Percentiles rank a stretch among this genome's conserved stretches.
phyloP scores from a whole-genome alignment of 345 rosid species.

The Sonneratia caseolaris region DNA sequence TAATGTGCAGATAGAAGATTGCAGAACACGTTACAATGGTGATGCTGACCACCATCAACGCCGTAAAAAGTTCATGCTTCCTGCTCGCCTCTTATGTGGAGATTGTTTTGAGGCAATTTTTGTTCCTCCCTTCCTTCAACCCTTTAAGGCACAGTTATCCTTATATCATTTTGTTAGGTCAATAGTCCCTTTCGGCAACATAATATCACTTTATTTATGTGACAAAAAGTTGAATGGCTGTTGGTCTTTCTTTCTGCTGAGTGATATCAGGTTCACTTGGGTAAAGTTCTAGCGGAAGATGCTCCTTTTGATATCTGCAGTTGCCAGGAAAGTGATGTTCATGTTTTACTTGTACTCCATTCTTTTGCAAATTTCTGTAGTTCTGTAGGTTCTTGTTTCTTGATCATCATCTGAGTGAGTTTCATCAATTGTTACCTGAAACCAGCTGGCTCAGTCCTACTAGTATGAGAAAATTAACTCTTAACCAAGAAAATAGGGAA shows the following conservation, averaged over 20 bases:
- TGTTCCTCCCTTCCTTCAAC: background rate
- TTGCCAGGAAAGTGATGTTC: conserved; percentile 62
- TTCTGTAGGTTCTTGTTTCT: no score
- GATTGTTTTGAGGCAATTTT: conserved; percentile 83
- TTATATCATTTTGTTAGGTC: no score
- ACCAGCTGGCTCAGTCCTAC: background rate
- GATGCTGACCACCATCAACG: conserved; percentile 93
- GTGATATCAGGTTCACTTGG: conserved; percentile 58
- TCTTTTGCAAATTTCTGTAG: no score
- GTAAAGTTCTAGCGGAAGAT: conserved; percentile 80
- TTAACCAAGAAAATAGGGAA: background rate
- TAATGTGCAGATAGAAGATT: conserved; percentile 78
- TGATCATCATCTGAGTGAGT: background rate
- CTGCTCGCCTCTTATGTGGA: conserved; percentile 89
- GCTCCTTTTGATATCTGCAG: conserved; percentile 94
- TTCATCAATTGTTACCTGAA: background rate
- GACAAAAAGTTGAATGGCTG: background rate
- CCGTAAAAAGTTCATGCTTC: conserved; percentile 83
- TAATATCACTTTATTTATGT: background rate
- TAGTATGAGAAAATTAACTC: background rate
- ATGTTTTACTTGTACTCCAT: background rate
- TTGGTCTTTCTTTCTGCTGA: conserved; percentile 2
- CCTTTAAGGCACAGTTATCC: background rate
- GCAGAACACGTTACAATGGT: conserved; percentile 90
- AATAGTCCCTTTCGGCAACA: background rate